These are phyloP conservation scores for Boeremia lycopersici DNA, from an alignment of 2,329 filamentous ascomycete genomes.

Conservation along the genomic window DNA sequence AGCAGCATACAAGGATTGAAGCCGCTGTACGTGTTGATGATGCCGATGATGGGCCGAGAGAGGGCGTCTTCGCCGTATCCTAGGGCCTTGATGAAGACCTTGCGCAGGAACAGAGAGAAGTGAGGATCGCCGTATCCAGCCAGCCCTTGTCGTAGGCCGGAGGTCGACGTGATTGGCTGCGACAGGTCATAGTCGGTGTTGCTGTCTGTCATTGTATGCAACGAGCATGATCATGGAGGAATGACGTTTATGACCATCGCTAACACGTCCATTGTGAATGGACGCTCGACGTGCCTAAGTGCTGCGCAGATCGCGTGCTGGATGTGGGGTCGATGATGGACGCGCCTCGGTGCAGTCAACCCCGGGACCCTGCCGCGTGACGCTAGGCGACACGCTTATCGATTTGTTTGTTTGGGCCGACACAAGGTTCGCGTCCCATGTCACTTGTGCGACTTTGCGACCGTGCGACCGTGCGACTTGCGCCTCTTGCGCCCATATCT, in stretches of 20 bases:
- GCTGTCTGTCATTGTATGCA: constrained; percentile 9
- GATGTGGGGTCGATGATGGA: constrained; percentile 13
- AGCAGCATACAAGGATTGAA: constrained; percentile 66
- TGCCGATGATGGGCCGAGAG: constrained; percentile 72
- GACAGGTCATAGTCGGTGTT: constrained; percentile 63
- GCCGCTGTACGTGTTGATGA: constrained; percentile 74
- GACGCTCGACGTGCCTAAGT: not conserved
- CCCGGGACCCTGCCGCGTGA: constrained; percentile 5
- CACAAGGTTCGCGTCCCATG: constrained; percentile 8
- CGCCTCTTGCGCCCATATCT: constrained; percentile 8
- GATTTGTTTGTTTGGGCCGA: constrained; percentile 16
- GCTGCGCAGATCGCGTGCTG: constrained; percentile 14
- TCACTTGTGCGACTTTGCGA: not conserved
- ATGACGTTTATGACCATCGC: not conserved
- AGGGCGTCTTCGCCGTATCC: constrained; percentile 76
- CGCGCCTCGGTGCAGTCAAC: not conserved
- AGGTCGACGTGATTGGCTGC: constrained; percentile 54
- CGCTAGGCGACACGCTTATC: constrained; percentile 6
- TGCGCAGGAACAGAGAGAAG: constrained; percentile 75
- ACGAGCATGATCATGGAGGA: not conserved
- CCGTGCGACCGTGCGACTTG: constrained; percentile 4
- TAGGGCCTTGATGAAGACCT: constrained; percentile 78
- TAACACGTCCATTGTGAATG: not conserved
- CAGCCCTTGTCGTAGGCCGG: constrained; percentile 68
- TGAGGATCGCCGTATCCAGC: constrained; percentile 75